Conservation (phyloP, 2,329 filamentous ascomycete species). For the Pseudocercospora fijiensis region DNA sequence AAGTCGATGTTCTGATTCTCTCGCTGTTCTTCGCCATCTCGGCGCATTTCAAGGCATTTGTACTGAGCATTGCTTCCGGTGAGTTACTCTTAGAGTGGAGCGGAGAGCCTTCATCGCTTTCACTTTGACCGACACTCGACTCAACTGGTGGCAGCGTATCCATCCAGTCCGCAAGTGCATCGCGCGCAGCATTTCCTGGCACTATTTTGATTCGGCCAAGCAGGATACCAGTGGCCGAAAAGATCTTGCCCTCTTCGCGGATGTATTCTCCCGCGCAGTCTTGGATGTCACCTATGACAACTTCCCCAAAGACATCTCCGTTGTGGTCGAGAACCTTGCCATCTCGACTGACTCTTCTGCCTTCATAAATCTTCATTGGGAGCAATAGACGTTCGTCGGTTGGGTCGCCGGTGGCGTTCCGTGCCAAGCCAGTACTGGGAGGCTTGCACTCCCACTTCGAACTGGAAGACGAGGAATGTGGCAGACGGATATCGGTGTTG, state of each 20-base stretch:
- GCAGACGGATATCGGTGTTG: not conserved
- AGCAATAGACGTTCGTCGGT: not conserved
- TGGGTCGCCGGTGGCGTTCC: not conserved
- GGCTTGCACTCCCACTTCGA: not conserved
- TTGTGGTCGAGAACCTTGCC: conserved; percentile 1
- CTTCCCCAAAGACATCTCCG: not conserved
- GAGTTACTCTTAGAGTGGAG: not conserved
- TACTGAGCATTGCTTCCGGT: not conserved
- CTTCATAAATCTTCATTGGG: not conserved
- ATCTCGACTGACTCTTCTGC: not conserved
- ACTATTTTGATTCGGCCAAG: not conserved
- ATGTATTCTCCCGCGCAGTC: not conserved
- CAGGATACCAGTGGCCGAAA: not conserved
- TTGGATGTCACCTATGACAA: not conserved
- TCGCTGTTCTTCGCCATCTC: not conserved
- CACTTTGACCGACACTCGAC: not conserved
- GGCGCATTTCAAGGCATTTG: not conserved
- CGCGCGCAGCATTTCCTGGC: not conserved
- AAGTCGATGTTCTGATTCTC: not conserved
- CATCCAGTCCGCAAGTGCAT: not conserved
- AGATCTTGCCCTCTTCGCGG: not conserved
- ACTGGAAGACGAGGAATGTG: not conserved
- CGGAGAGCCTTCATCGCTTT: not conserved
- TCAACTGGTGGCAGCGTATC: not conserved
- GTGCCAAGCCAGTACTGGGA: not conserved